Evolutionary conservation across 2,329 filamentous ascomycete genomes (phyloP).

Genomic region (Graphilbum fragrans): DNA sequence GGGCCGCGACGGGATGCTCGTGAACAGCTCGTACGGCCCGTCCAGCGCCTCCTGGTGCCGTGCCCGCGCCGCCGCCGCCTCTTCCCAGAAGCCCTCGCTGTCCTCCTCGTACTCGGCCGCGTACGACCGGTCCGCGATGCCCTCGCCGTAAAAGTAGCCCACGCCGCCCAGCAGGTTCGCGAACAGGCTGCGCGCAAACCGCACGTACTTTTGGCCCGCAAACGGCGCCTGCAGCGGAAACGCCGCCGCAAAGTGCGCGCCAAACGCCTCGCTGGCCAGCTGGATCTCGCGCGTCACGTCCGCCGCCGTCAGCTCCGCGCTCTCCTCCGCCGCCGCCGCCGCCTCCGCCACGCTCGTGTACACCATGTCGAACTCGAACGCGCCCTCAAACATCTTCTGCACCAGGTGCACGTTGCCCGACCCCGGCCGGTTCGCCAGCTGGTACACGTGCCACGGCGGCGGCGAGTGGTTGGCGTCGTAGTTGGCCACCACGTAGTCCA

Average conservation of each 20-base stretch:
- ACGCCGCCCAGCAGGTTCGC: slow-evolving; percentile 91
- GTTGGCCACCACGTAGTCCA: slow-evolving; percentile 35
- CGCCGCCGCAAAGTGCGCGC: slow-evolving; percentile 58
- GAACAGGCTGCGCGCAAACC: slow-evolving; percentile 81
- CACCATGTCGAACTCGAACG: slow-evolving; percentile 87
- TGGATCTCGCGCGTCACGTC: slow-evolving; percentile 61
- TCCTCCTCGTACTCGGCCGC: slow-evolving; percentile 92
- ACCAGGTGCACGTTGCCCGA: slow-evolving; percentile 74
- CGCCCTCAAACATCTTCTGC: slow-evolving; percentile 81
- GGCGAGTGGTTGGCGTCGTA: slow-evolving; percentile 51
- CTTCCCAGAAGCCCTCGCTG: slow-evolving; percentile 91
- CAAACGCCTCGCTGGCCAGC: slow-evolving; percentile 54
- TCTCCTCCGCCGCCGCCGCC: slow-evolving; percentile 43
- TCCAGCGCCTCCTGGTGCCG: slow-evolving; percentile 58
- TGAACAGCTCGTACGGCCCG: slow-evolving; percentile 80
- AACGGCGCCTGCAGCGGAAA: slow-evolving; percentile 71
- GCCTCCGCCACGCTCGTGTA: slow-evolving; percentile 68
- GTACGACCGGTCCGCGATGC: slow-evolving; percentile 80
- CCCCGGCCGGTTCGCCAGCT: slow-evolving; percentile 56
- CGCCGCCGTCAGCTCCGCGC: slow-evolving; percentile 40
- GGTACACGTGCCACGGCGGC: slow-evolving; percentile 77
- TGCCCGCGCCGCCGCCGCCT: slow-evolving; percentile 66
- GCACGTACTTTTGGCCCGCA: slow-evolving; percentile 55
- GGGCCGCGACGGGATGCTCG: slow-evolving; percentile 78
- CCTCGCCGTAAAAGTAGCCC: slow-evolving; percentile 86